These are phyloP conservation scores for Dictyostelium firmibasis DNA, from an alignment of 78 protist species.

Conservation along the genomic window DNA sequence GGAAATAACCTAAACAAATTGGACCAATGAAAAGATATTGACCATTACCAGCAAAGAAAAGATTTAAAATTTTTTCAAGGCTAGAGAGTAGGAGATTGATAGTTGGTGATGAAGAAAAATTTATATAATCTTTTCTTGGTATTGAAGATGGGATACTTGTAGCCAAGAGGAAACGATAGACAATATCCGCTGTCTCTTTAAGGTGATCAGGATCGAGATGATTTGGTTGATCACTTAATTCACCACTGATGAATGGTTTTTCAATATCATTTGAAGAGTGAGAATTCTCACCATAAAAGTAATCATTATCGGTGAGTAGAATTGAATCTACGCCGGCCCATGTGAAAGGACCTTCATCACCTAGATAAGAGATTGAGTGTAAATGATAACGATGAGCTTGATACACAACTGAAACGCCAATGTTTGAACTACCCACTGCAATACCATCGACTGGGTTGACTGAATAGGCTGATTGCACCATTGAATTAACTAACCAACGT, in stretches of 20 bases:
- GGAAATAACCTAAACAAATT: slow-evolving; percentile 22
- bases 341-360: slow-evolving; percentile 64
- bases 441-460: not conserved
- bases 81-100: not conserved
- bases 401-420: slow-evolving; percentile 27
- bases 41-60: slow-evolving; percentile 24
- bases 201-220: slow-evolving; percentile 17
- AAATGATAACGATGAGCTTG: slow-evolving; percentile 67
- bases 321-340: slow-evolving; percentile 45
- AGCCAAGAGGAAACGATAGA: slow-evolving; percentile 1
- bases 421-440: not conserved
- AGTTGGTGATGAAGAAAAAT: not conserved
- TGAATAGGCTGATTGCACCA: not conserved
- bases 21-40: slow-evolving; percentile 65
- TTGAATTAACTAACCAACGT: slow-evolving; percentile 23
- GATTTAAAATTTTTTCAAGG: not conserved
- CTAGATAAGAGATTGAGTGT: not conserved
- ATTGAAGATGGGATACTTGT: not conserved
- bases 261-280: not conserved
- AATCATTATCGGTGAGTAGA: slow-evolving; percentile 35
- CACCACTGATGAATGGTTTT: slow-evolving; percentile 6
- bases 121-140: not conserved
- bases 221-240: slow-evolving; percentile 37
- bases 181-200: not conserved
- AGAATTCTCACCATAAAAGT: not conserved